These are phyloP conservation scores for Diaporthe destruens DNA, from an alignment of 2,329 filamentous ascomycete species.

Conservation along the genomic window DNA sequence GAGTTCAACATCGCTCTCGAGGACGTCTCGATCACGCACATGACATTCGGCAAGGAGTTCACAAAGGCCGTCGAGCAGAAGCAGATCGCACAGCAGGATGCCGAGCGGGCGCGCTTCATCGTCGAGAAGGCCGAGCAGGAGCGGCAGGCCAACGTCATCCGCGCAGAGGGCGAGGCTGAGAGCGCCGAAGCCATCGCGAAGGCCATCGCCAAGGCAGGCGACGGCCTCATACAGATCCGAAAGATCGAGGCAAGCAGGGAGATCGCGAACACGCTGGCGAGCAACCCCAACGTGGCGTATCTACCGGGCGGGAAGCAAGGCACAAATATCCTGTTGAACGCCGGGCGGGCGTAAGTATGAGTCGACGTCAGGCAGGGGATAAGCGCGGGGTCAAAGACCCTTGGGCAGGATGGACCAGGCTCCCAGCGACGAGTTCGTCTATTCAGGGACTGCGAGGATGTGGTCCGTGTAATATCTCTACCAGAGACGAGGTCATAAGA, in stretches of 20 bases:
- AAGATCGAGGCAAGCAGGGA: constrained; percentile 97
- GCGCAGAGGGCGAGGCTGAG: constrained; percentile 97
- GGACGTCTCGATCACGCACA: constrained; percentile 99
- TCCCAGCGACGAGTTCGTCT: constrained; percentile 24
- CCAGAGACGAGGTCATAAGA: constrained; percentile 18
- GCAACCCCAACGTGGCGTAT: constrained; percentile 96
- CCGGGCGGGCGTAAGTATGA: constrained; percentile 56
- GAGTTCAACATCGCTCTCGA: constrained; percentile 99
- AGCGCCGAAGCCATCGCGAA: constrained; percentile 94
- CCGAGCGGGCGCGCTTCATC: constrained; percentile 96
- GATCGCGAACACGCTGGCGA: constrained; percentile 89
- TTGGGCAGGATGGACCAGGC: constrained; percentile 1
- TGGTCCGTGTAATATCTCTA: constrained; percentile 37
- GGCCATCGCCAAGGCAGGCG: constrained; percentile 92
- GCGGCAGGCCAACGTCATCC: constrained; percentile 97
- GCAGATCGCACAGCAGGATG: constrained; percentile 99
- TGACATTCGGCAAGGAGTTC: constrained; percentile 99
- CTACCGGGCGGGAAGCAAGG: constrained; percentile 82
- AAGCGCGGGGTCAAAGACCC: not conserved
- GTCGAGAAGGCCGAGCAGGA: constrained; percentile 99
- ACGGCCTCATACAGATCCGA: constrained; percentile 94
- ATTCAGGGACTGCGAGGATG: constrained; percentile 9
- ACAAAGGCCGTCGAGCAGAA: constrained; percentile 99
- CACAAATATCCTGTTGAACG: constrained; percentile 67
- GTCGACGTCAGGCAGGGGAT: not conserved